phyloP scores from a whole-genome alignment of 805 yeast genomes.

The Starmera amethionina region DNA sequence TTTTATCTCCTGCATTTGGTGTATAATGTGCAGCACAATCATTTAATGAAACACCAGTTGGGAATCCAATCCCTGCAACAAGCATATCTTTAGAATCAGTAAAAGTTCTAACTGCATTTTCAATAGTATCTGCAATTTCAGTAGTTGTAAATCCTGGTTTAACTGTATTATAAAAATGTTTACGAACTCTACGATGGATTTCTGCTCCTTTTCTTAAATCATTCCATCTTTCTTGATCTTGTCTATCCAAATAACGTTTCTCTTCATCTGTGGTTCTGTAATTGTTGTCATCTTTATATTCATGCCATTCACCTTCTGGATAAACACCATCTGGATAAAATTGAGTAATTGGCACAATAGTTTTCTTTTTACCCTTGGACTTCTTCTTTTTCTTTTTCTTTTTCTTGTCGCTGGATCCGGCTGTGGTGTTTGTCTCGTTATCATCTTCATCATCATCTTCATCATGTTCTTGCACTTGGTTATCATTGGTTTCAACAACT shows the following conservation, averaged over 20 bases:
- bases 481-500: slow-evolving; percentile 1
- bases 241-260: slow-evolving; percentile 64
- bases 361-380: slow-evolving; percentile 42
- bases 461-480: slow-evolving; percentile 22
- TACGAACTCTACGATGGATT: slow-evolving; percentile 85
- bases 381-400: slow-evolving; percentile 50
- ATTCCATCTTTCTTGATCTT: slow-evolving; percentile 54
- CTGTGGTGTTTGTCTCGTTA: slow-evolving; percentile 7
- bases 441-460: slow-evolving; percentile 18
- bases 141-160: slow-evolving; percentile 90
- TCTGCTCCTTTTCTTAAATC: slow-evolving; percentile 95
- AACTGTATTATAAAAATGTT: slow-evolving; percentile 60
- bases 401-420: slow-evolving; percentile 15
- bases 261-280: slow-evolving; percentile 83
- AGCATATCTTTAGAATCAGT: slow-evolving; percentile 51
- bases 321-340: slow-evolving; percentile 62
- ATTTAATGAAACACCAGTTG: slow-evolving; percentile 92
- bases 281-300: slow-evolving; percentile 55
- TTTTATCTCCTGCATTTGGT: slow-evolving; percentile 89
- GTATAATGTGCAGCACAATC: slow-evolving; percentile 97
- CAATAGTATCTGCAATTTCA: slow-evolving; percentile 84
- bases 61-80: slow-evolving; percentile 91
- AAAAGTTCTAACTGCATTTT: slow-evolving; percentile 69
- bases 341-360: slow-evolving; percentile 52
- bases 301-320: slow-evolving; percentile 85